Base-by-base conservation (phyloP, 2,329 filamentous ascomycete species). In the Calonectria fujianensis region DNA sequence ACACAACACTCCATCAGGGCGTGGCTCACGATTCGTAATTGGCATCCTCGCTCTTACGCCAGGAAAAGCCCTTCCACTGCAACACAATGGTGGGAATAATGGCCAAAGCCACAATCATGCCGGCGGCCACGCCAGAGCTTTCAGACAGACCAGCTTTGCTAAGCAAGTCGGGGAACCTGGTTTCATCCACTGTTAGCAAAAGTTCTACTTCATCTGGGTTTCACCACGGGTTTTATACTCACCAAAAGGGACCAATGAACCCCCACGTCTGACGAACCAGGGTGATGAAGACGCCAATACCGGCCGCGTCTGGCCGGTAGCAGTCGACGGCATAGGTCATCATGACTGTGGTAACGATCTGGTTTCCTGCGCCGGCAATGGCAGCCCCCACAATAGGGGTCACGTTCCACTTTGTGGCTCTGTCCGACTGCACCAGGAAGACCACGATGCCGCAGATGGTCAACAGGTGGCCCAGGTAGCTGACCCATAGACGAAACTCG, bases 291-390 rank as follows among this genome's bases (percentile, higher is more conserved):
- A 91, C 90, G 3, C 90, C 91, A 24, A 92, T 86, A 69, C 88
- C 87, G 1, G 88, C 88, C 0, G 90, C 86, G 51, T 90, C 86
- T 35, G 89, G 85, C 2, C 84, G 86, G 74, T 91, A 88, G 78
- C 89, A 90, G 76, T 93, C 91, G 1, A 93, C 88, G 0, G 90
- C 88, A 79, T 92, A 93, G 0, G 91, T 92, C 31, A 91, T 89
- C 54, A 91, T 80, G 2, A 92, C 88, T 0, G 91, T 92, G 0
- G 91, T 92, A 20, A 92, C 86, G 52, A 93, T 88, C 81, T 93
- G 91, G 74, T 91, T 92, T 0, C 91, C 91, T 7, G 86, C 88
- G 0, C 87, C 88, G 0, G 85, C 86, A 74, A 90, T 87, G 2
- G 86, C 90, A 8, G 86, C 86, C 6, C 91, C 90, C 20, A 92